Base-by-base conservation (phyloP, 768 basidiomycete species). In the Imleria badia region DNA sequence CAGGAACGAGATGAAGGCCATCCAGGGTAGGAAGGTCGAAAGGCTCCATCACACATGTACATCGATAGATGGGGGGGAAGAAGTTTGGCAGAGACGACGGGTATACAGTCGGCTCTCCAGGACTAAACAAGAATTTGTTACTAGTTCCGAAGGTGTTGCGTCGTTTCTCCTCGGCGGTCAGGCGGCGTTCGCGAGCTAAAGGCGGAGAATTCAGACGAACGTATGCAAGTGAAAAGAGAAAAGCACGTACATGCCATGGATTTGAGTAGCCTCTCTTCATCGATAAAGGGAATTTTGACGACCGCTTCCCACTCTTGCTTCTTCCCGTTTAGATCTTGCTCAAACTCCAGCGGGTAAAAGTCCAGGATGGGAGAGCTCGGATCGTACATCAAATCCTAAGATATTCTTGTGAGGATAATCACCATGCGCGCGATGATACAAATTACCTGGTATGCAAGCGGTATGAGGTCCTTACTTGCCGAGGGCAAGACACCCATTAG, bases 281-380 rank as follows among this genome's bases (percentile, higher is more conserved):
- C 86, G 56, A 99, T 98, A 72, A 99, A 99, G 0, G 97, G 97
- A 60, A 99, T 98, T 75, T 98, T 98, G 50, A 99, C 94, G 47
- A 98, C 84, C 0, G 97, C 96, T 70, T 99, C 97, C 97, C 97
- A 99, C 23, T 98, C 96, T 61, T 89, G 87, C 69, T 94, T 98
- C 81, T 99, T 99, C 31, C 97, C 97, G 61, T 99, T 98, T 66
- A 97, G 73, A 74, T 99, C 97, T 60, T 82, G 85, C 60, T 92
- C 94, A 60, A 98, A 98, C 48, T 94, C 86, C 15, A 77, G 60
- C 3, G 97, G 97, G 69, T 99, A 99, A 76, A 98, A 98, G 66
- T 96, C 92, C 45, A 92, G 68, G 61, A 99, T 97, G 0, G 92
- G 82, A 3, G 96, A 98, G 56, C 80, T 86, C 3, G 83, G 72